These are phyloP conservation scores for Abelmoschus esculentus DNA, from an alignment of 345 rosid genomes.

Conservation along the genomic window DNA sequence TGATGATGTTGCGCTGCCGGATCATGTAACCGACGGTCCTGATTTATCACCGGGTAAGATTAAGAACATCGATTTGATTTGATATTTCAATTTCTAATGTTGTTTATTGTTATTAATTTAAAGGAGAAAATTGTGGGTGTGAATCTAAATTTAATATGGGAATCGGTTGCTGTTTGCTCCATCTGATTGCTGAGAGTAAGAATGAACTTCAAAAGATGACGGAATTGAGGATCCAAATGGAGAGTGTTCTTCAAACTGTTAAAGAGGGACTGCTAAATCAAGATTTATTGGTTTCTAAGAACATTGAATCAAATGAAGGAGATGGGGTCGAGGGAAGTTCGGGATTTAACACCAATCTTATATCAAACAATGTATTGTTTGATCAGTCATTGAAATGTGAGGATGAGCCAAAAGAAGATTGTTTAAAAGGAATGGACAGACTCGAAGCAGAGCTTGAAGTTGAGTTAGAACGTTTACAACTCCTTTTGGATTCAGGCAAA, in stretches of 20 bases:
- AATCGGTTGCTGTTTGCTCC: constrained; percentile 45
- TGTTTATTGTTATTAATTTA: neutral
- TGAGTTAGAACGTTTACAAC: constrained; percentile 58
- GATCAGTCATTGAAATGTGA: constrained; percentile 27
- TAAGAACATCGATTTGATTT: neutral
- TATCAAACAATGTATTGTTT: constrained; percentile 15
- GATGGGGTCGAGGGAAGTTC: constrained; percentile 24
- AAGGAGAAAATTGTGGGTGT: constrained; percentile 24
- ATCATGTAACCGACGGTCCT: neutral
- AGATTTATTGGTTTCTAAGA: constrained; percentile 6
- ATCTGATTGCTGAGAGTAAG: constrained; percentile 42
- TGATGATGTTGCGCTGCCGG: neutral
- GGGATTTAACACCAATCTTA: constrained; percentile 17
- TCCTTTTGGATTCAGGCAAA: constrained; percentile 36
- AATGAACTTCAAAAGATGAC: constrained; percentile 49
- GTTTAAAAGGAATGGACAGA: constrained; percentile 39
- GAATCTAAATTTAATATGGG: constrained; percentile 42
- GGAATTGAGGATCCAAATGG: constrained; percentile 46
- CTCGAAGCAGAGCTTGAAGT: constrained; percentile 77
- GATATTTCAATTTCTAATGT: neutral
- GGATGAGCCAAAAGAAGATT: constrained; percentile 17
- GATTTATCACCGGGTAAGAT: constrained; percentile 2
- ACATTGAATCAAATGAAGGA: constrained; percentile 18
- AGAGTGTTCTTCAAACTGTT: constrained; percentile 31
- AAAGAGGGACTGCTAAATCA: constrained; percentile 24